phyloP scores from a whole-genome alignment of 2,329 filamentous ascomycete genomes.

The Sporothrix inflata region DNA sequence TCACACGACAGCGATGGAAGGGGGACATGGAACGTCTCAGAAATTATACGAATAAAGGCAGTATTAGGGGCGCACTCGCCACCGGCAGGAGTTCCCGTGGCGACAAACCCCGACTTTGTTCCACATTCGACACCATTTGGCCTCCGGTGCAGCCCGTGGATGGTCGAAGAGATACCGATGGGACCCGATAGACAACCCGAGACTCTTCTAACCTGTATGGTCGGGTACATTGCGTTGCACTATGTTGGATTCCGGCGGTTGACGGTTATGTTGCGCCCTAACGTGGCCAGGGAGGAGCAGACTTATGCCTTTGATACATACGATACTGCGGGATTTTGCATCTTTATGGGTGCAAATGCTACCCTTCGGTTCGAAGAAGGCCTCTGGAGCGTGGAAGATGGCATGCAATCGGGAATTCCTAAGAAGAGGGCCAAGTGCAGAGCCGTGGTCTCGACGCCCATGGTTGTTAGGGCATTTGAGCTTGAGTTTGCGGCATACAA shows the following conservation, averaged over 20 bases:
- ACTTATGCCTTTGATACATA: conserved; percentile 45
- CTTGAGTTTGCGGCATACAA: conserved; percentile 39
- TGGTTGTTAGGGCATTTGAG: conserved; percentile 55
- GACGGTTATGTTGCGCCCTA: conserved; percentile 40
- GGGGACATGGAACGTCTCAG: conserved; percentile 52
- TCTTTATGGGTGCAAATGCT: conserved; percentile 55
- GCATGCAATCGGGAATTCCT: conserved; percentile 13
- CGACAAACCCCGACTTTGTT: conserved; percentile 53
- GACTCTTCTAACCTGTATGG: conserved; percentile 40
- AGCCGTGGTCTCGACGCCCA: conserved; percentile 59
- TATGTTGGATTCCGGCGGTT: conserved; percentile 60
- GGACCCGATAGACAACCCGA: conserved; percentile 33
- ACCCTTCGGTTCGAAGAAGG: conserved; percentile 60
- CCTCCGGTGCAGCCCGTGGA: conserved; percentile 60
- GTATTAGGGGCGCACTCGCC: conserved; percentile 49
- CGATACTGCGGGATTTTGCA: conserved; percentile 54
- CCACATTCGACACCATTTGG: conserved; percentile 55
- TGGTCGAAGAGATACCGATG: conserved; percentile 40
- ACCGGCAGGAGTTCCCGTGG: neutral
- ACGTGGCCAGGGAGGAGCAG: conserved; percentile 38
- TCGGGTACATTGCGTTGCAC: conserved; percentile 56
- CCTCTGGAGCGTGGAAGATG: conserved; percentile 48
- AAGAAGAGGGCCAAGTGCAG: conserved; percentile 44
- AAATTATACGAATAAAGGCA: conserved; percentile 54
- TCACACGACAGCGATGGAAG: conserved; percentile 25